These are phyloP conservation scores for Barnettozyma sp. DNA, from an alignment of 805 yeast species.

Conservation along the genomic window DNA sequence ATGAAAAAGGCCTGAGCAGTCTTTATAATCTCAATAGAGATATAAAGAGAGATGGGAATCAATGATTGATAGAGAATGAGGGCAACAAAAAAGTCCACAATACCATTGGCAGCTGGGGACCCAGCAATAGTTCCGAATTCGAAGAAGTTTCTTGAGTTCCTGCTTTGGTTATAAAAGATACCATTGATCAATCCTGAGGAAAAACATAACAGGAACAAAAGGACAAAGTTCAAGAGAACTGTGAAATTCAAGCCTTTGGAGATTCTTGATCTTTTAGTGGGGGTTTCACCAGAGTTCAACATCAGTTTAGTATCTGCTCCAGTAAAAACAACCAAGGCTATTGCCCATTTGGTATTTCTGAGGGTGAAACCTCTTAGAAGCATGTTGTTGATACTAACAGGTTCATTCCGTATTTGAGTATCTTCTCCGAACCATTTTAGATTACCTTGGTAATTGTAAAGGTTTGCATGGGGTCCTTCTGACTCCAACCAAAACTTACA, in stretches of 20 bases:
- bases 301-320: conserved; percentile 77
- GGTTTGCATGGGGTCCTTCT: conserved; percentile 78
- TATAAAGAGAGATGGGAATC: conserved; percentile 78
- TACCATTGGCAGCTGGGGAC: conserved; percentile 58
- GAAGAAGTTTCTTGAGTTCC: conserved; percentile 51
- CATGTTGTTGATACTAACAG: conserved; percentile 62
- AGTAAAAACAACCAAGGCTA: conserved; percentile 70
- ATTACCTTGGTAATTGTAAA: conserved; percentile 73
- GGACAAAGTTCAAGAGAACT: conserved; percentile 56
- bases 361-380: conserved; percentile 70
- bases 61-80: conserved; percentile 69
- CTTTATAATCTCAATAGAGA: conserved; percentile 75
- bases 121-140: conserved; percentile 69
- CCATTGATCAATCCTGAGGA: conserved; percentile 69
- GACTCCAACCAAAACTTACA: conserved; percentile 64
- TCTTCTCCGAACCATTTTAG: conserved; percentile 36
- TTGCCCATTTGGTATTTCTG: conserved; percentile 77
- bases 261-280: conserved; percentile 69
- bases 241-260: conserved; percentile 66
- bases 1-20: conserved; percentile 79
- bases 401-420: conserved; percentile 42
- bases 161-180: conserved; percentile 41
- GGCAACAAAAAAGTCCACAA: conserved; percentile 68
- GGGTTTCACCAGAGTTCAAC: conserved; percentile 75
- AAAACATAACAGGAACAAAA: conserved; percentile 62